Conservation (phyloP, 176 grass and related monocot genomes). For the Triticum urartu region DNA sequence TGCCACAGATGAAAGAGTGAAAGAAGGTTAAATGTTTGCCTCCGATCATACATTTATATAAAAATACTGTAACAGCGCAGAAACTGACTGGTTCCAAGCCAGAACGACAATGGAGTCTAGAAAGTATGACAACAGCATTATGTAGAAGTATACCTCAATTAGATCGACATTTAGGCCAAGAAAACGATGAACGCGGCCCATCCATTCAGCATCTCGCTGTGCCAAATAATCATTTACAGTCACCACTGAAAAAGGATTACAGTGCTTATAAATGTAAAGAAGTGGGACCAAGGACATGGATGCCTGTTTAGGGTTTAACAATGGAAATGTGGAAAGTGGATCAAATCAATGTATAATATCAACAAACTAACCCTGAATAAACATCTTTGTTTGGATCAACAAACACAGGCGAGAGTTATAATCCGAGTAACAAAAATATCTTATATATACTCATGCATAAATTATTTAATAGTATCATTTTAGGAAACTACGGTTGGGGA, state of each 20-base stretch:
- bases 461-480: not conserved
- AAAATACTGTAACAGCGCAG: constrained; percentile 19
- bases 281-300: not conserved
- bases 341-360: constrained; percentile 7
- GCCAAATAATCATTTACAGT: constrained; percentile 99
- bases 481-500: not conserved
- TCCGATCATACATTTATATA: constrained; percentile 5
- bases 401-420: not conserved
- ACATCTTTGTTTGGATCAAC: not conserved
- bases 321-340: not conserved
- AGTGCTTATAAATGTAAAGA: constrained; percentile 15
- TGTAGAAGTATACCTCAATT: constrained; percentile 58
- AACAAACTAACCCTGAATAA: not conserved
- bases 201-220: constrained; percentile 96
- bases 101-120: not conserved
- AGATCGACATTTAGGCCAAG: constrained; percentile 89
- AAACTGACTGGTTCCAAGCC: not conserved
- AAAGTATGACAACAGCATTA: not conserved
- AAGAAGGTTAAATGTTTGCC: constrained; percentile 21
- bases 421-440: not conserved
- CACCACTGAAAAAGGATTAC: constrained; percentile 62
- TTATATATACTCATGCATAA: not conserved
- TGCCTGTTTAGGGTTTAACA: not conserved
- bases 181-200: constrained; percentile 88
- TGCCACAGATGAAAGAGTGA: constrained; percentile 32